Evolutionary conservation across 2,329 filamentous ascomycete species (phyloP).

Genomic region (Botryotinia calthae): DNA sequence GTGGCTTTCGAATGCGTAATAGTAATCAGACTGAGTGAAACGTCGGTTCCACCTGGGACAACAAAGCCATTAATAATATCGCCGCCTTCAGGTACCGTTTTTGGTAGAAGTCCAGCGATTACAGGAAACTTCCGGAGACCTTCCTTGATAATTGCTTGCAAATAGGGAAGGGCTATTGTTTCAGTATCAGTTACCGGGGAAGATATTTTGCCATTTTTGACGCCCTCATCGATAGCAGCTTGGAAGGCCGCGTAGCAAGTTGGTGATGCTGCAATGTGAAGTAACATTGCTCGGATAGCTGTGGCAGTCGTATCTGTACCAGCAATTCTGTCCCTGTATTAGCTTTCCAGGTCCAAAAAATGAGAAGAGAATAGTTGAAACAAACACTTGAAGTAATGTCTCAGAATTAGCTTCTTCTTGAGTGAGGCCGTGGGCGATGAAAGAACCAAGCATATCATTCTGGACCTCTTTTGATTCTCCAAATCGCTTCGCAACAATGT

Average conservation of each 20-base stretch:
- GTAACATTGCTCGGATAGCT: conserved; percentile 42
- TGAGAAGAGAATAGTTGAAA: not conserved
- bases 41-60: conserved; percentile 13
- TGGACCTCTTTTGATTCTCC: conserved; percentile 44
- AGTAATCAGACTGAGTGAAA: not conserved
- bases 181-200: not conserved
- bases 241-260: conserved; percentile 20
- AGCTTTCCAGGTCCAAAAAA: not conserved
- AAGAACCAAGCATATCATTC: conserved; percentile 54
- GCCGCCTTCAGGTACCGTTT: conserved; percentile 24
- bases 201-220: not conserved
- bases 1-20: not conserved
- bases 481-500: conserved; percentile 48
- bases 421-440: conserved; percentile 36
- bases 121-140: conserved; percentile 47
- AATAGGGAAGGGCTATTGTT: conserved; percentile 42
- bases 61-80: conserved; percentile 23
- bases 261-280: conserved; percentile 24
- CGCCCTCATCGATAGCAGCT: conserved; percentile 16
- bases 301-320: conserved; percentile 59
- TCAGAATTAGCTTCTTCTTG: conserved; percentile 27
- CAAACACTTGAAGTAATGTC: conserved; percentile 29
- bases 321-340: conserved; percentile 40
- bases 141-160: conserved; percentile 51
- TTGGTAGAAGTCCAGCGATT: conserved; percentile 37